Conservation (phyloP, 208 protist genomes). For the Wallacemonas sp. region DNA sequence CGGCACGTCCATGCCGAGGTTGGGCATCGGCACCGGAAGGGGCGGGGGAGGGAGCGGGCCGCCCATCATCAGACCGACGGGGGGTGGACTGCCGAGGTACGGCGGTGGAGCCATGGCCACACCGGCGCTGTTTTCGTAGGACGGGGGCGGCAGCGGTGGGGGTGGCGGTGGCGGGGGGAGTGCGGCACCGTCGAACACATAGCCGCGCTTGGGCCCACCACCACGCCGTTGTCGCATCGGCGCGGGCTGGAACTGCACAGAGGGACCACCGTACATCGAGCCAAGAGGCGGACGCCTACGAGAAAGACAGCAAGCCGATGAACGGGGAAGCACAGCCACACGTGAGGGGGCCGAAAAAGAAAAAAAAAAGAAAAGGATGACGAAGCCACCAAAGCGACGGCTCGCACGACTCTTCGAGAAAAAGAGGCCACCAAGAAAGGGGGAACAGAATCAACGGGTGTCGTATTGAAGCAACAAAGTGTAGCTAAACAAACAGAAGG, state of each 20-base stretch:
- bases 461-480: too few species aligned
- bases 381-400: not conserved
- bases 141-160: not conserved
- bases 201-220: not conserved
- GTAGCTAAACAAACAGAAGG: not conserved
- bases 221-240: not conserved
- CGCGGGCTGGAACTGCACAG: not conserved
- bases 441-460: too few species aligned
- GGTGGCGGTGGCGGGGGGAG: too few species aligned
- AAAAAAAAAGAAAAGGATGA: not conserved
- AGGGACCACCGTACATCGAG: not conserved
- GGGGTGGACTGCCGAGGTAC: conserved; percentile 2
- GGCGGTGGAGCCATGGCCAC: conserved; percentile 2
- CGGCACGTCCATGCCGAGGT: not conserved
- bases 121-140: not conserved
- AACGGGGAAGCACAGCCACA: too few species aligned
- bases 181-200: not conserved
- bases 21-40: not conserved
- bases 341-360: too few species aligned
- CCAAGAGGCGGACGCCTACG: too few species aligned
- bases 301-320: too few species aligned
- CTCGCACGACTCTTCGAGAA: not conserved
- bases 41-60: conserved; percentile 9
- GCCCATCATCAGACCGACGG: conserved; percentile 3
- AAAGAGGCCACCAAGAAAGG: too few species aligned